Base-by-base conservation (phyloP, 768 basidiomycete species). In the Omphalotus guepiniiformis region DNA sequence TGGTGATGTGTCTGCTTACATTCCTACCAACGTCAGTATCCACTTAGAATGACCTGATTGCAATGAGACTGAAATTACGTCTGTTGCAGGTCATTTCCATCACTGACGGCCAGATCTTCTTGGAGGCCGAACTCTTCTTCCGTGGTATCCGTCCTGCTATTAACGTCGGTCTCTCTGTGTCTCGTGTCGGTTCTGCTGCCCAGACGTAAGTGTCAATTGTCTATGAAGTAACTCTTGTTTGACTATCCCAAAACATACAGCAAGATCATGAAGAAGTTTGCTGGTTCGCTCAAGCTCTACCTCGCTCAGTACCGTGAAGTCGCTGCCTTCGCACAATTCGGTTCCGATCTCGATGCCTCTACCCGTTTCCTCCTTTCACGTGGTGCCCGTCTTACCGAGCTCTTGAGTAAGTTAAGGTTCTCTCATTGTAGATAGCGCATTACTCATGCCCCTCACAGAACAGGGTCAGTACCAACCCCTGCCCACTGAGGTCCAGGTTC, bases 41-140 rank as follows among this genome's bases (percentile, higher is more conserved):
- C 22, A 25, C 29, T 12, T 3, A 34, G 29, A 23, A 46, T 40
- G 52, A 29, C 46, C 51, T 12, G 48, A 36, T 29, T 45, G n/a
- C n/a, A n/a, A n/a, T 22, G 8, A 15, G 8, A 26, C 19, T 18
- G 9, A 3, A n/a, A 13, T 8, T 34, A 37, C 26, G 6, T 11
- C 32, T 47, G 18, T 42, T 56, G 57, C 40, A 96, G 91, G 94
- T 99, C 65, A 99, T 99, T 64, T 98, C 96, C 62, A 99, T 99
- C 68, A 99, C 96, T 42, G 95, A 99, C 63, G 96, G 96, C 63
- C 94, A 97, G 73, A 95, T 96, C 74, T 98, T 98, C 88, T 88
- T 98, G 88, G 95, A 98, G 71, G 93, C 95, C 62, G 95, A 97
- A 69, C 87, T 97, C 65, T 99, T 99, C 93, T 97, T 99, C 93